Evolutionary conservation across 495 filamentous ascomycete genomes (phyloP).

Genomic region (Copromyces sp.): DNA sequence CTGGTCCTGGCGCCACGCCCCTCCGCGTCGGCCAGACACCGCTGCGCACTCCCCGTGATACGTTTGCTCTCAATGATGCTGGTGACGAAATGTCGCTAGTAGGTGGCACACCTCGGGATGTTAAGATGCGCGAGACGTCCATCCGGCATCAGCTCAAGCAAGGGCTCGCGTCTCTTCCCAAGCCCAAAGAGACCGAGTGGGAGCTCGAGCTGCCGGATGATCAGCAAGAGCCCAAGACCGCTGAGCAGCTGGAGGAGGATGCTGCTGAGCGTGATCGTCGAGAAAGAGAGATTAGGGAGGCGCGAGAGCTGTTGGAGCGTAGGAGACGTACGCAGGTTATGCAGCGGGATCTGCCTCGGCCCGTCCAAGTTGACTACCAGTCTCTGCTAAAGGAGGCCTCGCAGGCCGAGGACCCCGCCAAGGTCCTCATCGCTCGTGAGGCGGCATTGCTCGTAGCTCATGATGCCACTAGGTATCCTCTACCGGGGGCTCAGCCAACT

Average conservation of each 20-base stretch:
- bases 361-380: conserved; percentile 60
- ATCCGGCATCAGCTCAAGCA: conserved; percentile 58
- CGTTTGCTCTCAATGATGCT: conserved; percentile 69
- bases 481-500: conserved; percentile 53
- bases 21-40: conserved; percentile 70
- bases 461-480: conserved; percentile 65
- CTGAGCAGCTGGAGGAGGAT: conserved; percentile 62
- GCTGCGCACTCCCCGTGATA: conserved; percentile 83
- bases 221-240: conserved; percentile 46
- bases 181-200: conserved; percentile 83
- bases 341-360: conserved; percentile 73
- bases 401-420: conserved; percentile 24
- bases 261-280: conserved; percentile 71
- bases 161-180: conserved; percentile 74
- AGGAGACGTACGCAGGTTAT: conserved; percentile 81
- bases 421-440: conserved; percentile 59
- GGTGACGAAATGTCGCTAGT: conserved; percentile 56
- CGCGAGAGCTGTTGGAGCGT: conserved; percentile 64
- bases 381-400: conserved; percentile 51
- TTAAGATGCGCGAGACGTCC: conserved; percentile 62
- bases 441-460: conserved; percentile 68
- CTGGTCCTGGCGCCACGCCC: conserved; percentile 65
- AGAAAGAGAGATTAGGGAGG: conserved; percentile 56
- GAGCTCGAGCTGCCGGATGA: conserved; percentile 90
- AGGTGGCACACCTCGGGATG: conserved; percentile 67